Conservation (phyloP, 2,329 filamentous ascomycete genomes). For the Dothistroma septosporum region DNA sequence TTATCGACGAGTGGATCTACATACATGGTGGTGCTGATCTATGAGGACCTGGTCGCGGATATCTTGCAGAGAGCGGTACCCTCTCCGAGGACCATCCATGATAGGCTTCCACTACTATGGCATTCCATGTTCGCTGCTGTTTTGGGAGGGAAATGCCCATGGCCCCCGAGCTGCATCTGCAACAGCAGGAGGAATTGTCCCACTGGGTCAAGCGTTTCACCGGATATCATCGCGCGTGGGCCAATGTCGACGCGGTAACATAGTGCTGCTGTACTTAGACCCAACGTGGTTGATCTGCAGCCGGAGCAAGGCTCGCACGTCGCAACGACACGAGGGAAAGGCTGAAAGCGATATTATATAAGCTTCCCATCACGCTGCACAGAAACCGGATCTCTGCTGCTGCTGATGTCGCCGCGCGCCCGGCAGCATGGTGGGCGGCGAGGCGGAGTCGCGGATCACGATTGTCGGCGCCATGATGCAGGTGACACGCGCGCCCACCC, state of each 20-base stretch:
- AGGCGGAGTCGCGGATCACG: not conserved
- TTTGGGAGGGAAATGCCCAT: not conserved
- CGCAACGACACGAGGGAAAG: not conserved
- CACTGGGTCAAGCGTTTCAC: not conserved
- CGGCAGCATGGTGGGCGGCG: not conserved
- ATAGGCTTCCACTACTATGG: not conserved
- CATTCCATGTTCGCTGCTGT: not conserved
- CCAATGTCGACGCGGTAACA: not conserved
- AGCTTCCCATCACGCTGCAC: not conserved
- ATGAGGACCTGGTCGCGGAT: not conserved
- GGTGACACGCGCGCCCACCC: slow-evolving; percentile 1
- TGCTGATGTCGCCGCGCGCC: not conserved
- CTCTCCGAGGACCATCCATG: not conserved
- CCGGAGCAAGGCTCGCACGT: no score
- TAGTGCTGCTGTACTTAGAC: not conserved
- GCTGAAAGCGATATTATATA: not conserved
- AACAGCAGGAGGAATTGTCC: not conserved
- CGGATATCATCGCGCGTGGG: not conserved
- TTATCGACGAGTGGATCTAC: not conserved
- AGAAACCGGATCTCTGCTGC: not conserved
- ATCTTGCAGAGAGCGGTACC: not conserved
- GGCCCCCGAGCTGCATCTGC: not conserved
- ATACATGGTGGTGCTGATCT: not conserved
- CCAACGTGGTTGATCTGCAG: no score
- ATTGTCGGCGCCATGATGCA: slow-evolving; percentile 3